phyloP scores from a whole-genome alignment of 495 filamentous ascomycete species.

The Usnea hakonensis region DNA sequence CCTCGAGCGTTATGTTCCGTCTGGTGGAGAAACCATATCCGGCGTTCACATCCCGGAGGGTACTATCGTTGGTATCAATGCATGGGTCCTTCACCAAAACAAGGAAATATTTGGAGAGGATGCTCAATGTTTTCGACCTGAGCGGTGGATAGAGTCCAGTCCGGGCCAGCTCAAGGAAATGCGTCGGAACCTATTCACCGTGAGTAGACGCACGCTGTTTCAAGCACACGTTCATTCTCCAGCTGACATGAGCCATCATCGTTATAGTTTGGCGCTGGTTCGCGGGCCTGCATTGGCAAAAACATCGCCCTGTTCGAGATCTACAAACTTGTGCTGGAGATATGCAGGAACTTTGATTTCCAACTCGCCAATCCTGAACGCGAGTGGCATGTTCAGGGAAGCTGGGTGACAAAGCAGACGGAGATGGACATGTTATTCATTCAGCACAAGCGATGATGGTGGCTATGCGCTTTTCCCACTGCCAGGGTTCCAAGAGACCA shows the following conservation, averaged over 20 bases:
- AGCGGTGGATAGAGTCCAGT: conserved; percentile 46
- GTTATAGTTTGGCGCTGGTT: conserved; percentile 6
- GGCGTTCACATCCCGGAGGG: conserved; percentile 46
- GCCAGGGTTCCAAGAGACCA: not conserved
- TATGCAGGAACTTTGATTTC: not conserved
- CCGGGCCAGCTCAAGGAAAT: conserved; percentile 45
- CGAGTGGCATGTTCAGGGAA: conserved; percentile 1
- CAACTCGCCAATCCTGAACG: not conserved
- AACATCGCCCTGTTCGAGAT: conserved; percentile 8
- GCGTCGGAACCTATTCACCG: conserved; percentile 46
- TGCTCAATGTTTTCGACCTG: conserved; percentile 49
- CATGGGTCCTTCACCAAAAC: conserved; percentile 54
- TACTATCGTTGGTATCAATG: conserved; percentile 53
- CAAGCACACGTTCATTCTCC: not conserved
- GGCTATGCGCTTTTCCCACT: not conserved
- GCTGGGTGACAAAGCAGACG: conserved; percentile 9
- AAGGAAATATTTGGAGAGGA: conserved; percentile 52
- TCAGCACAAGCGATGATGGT: not conserved
- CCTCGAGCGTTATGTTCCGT: conserved; percentile 42
- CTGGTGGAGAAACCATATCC: conserved; percentile 26
- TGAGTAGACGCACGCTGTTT: not conserved
- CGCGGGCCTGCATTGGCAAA: conserved; percentile 4
- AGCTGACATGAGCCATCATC: not conserved
- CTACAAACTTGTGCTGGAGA: not conserved
- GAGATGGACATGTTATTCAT: conserved; percentile 8